Evolutionary conservation across 2,329 filamentous ascomycete genomes (phyloP).

Genomic region (Colletotrichum coccodes): DNA sequence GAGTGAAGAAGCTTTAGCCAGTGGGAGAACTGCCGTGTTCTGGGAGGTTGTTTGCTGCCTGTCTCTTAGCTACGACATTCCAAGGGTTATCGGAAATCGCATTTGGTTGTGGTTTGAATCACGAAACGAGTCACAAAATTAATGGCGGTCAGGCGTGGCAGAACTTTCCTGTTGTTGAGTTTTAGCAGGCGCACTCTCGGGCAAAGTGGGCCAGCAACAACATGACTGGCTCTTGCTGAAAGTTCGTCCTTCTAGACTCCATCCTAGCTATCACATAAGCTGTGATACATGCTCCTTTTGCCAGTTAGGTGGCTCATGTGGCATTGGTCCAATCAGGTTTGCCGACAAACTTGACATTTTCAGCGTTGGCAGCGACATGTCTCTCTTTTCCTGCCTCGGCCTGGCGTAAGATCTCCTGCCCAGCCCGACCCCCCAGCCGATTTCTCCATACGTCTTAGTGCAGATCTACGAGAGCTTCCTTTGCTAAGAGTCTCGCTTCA

Average conservation of each 20-base stretch:
- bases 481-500: neutral
- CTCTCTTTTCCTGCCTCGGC: slow-evolving; percentile 10
- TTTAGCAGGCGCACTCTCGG: neutral
- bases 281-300: neutral
- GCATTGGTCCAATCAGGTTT: neutral
- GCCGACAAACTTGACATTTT: neutral
- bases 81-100: neutral
- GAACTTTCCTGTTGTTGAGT: slow-evolving; percentile 21
- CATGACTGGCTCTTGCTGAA: slow-evolving; percentile 4
- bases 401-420: neutral
- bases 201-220: neutral
- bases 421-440: neutral
- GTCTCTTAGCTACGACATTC: neutral
- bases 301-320: neutral
- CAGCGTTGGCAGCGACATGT: neutral
- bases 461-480: neutral
- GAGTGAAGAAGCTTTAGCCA: neutral
- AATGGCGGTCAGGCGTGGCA: slow-evolving; percentile 24
- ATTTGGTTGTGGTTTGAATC: slow-evolving; percentile 4
- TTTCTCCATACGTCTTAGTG: slow-evolving; percentile 15
- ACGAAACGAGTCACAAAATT: slow-evolving; percentile 20
- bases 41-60: neutral
- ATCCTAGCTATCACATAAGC: neutral
- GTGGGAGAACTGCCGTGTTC: neutral
- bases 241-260: neutral